A percentile compares a stretch with the other conserved stretches of the same genome.
Evolutionary conservation across 768 basidiomycete species (phyloP).

Genomic region (Naematelia encephala): DNA sequence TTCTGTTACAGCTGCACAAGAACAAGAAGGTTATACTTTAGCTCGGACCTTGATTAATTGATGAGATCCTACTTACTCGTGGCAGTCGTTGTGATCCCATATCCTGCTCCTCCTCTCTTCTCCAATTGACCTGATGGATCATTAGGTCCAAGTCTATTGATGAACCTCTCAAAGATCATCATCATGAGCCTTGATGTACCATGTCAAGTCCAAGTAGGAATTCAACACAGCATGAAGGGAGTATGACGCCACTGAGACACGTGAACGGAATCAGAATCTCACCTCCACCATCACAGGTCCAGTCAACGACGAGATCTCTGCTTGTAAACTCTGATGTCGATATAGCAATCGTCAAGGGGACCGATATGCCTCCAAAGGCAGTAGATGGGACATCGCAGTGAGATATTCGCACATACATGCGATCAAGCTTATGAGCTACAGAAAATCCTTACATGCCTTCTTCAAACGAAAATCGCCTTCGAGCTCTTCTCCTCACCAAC

Average conservation of each 20-base stretch:
- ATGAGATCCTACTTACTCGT: not conserved
- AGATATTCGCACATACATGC: not conserved
- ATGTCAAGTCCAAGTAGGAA: too few species aligned
- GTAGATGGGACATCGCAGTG: constrained; percentile 7
- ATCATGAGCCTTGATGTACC: not conserved
- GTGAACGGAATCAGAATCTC: too few species aligned
- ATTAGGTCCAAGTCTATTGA: not conserved
- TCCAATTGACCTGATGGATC: not conserved
- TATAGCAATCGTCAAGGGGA: not conserved
- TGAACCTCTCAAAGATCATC: not conserved
- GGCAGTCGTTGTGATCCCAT: not conserved
- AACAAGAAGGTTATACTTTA: not conserved
- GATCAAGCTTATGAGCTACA: constrained; percentile 1
- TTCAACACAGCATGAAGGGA: too few species aligned
- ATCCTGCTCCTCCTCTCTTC: constrained; percentile 3
- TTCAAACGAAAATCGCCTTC: constrained; percentile 46
- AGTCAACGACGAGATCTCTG: not conserved
- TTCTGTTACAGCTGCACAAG: not conserved
- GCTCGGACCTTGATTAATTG: not conserved
- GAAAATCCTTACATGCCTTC: constrained; percentile 28
- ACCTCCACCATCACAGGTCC: not conserved
- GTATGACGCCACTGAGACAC: not conserved
- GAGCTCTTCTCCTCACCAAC: constrained; percentile 12
- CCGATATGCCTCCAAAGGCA: not conserved
- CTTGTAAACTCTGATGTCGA: not conserved